Conservation (phyloP, 108 stramenopile species). For the Nitzschia sp. region DNA sequence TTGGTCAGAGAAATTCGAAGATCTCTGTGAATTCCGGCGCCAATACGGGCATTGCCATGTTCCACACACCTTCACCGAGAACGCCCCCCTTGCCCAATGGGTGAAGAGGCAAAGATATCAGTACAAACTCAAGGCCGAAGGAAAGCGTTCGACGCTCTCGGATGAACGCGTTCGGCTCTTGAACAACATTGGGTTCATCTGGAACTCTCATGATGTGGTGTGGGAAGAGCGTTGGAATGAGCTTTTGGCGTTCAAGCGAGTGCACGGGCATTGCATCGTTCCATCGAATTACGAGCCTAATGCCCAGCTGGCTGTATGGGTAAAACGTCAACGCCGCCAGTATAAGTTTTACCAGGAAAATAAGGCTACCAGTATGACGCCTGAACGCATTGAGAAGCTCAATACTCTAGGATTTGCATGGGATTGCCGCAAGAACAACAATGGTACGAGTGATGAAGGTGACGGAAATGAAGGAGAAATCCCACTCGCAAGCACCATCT, state of each 20-base stretch:
- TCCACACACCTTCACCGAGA: conserved; percentile 29
- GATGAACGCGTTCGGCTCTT: conserved; percentile 47
- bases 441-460: not conserved
- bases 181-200: conserved; percentile 51
- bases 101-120: conserved; percentile 57
- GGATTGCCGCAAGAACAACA: conserved; percentile 42
- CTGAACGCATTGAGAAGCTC: conserved; percentile 41
- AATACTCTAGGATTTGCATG: conserved; percentile 55
- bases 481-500: not conserved
- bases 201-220: conserved; percentile 50
- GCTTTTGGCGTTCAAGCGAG: conserved; percentile 21
- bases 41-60: conserved; percentile 48
- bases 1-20: conserved; percentile 46
- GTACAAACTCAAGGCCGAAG: conserved; percentile 53
- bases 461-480: not conserved
- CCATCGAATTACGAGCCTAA: conserved; percentile 41
- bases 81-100: conserved; percentile 43
- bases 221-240: conserved; percentile 41
- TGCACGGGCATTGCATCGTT: conserved; percentile 45
- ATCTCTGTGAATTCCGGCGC: conserved; percentile 30
- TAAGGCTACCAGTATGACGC: conserved; percentile 42
- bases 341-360: conserved; percentile 51
- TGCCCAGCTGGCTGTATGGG: conserved; percentile 52
- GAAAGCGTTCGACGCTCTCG: conserved; percentile 45
- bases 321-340: conserved; percentile 56